phyloP scores from a whole-genome alignment of 129 eudicot species.

The Ambrosia artemisiifolia region DNA sequence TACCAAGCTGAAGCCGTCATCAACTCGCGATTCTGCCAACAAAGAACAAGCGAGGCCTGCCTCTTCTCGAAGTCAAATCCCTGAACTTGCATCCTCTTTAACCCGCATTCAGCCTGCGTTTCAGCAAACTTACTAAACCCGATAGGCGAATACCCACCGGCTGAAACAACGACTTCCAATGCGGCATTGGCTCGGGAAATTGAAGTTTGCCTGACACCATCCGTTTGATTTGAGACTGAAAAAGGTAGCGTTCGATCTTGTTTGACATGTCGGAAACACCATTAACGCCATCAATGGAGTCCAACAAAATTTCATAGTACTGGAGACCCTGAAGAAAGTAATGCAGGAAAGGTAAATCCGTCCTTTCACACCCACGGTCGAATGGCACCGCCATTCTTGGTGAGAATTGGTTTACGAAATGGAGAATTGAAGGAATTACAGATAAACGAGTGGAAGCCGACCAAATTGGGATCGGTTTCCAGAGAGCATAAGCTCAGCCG shows the following conservation, averaged over 20 bases:
- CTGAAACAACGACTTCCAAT: slow-evolving; percentile 45
- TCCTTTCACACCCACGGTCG: slow-evolving; percentile 59
- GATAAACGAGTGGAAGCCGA: slow-evolving; percentile 34
- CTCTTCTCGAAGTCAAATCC: slow-evolving; percentile 58
- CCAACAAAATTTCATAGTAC: slow-evolving; percentile 51
- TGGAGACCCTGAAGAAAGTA: slow-evolving; percentile 53
- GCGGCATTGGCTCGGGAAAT: slow-evolving; percentile 41
- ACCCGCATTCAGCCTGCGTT: slow-evolving; percentile 54
- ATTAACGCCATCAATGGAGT: slow-evolving; percentile 44
- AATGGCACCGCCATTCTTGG: slow-evolving; percentile 48
- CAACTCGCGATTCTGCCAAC: slow-evolving; percentile 56
- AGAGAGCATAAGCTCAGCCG: slow-evolving; percentile 50
- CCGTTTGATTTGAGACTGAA: slow-evolving; percentile 49
- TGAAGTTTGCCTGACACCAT: slow-evolving; percentile 46
- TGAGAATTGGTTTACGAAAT: slow-evolving; percentile 49
- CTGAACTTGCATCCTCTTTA: slow-evolving; percentile 41
- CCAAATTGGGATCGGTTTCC: slow-evolving; percentile 67
- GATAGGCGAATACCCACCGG: slow-evolving; percentile 49
- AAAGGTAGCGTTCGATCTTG: slow-evolving; percentile 51
- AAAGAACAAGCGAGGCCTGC: slow-evolving; percentile 50
- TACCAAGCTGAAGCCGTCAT: slow-evolving; percentile 60
- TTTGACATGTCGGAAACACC: slow-evolving; percentile 35
- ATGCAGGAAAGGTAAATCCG: slow-evolving; percentile 47
- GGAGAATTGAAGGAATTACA: slow-evolving; percentile 42
- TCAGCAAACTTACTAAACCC: slow-evolving; percentile 49